Conservation (phyloP, 192 early-diverging fungal genomes). For the Globomyces pollinis-pini region DNA sequence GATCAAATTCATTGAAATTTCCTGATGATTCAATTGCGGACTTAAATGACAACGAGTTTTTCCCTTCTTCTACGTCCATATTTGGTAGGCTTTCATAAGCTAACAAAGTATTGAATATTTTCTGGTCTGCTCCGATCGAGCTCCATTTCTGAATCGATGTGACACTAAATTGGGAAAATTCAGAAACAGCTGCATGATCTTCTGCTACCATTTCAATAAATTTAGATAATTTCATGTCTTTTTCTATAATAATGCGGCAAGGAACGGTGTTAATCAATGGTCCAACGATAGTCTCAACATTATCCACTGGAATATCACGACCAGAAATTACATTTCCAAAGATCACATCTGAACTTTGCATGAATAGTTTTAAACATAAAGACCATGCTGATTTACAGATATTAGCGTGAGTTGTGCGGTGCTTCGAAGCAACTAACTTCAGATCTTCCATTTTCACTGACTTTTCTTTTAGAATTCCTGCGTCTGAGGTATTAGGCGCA, state of each 20-base stretch:
- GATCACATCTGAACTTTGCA: not conserved
- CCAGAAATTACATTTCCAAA: not conserved
- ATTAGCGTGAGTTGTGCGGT: slow-evolving; percentile 4
- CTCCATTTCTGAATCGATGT: not conserved
- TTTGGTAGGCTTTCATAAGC: no score
- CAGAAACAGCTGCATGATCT: not conserved
- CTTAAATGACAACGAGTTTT: no score
- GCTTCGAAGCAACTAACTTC: not conserved
- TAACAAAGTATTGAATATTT: not conserved
- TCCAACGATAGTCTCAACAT: slow-evolving; percentile 2
- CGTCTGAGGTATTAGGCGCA: no score
- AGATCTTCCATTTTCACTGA: not conserved
- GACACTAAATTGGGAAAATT: not conserved
- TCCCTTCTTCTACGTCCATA: no score
- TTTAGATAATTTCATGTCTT: not conserved
- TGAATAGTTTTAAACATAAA: slow-evolving; percentile 7
- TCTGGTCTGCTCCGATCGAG: not conserved
- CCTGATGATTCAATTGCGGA: no score
- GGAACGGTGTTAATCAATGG: not conserved
- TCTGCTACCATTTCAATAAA: not conserved
- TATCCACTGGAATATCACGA: not conserved
- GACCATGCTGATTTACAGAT: slow-evolving; percentile 20
- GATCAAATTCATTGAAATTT: not conserved
- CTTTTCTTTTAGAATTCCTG: not conserved
- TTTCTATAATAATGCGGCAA: not conserved